Evolutionary conservation across 257 asterid species (phyloP).

Genomic region (Knoxia roxburghii): DNA sequence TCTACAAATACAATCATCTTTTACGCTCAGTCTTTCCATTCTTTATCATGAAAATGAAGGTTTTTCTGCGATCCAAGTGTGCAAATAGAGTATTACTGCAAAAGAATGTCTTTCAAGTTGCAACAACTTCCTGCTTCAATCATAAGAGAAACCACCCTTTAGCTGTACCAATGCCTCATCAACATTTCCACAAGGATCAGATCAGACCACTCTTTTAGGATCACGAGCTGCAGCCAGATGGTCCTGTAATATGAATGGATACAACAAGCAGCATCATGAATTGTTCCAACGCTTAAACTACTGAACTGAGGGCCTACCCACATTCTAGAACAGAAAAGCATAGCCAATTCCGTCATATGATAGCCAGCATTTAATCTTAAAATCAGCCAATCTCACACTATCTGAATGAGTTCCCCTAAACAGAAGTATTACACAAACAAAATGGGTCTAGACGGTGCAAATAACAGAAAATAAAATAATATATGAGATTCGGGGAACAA

Average conservation of each 20-base stretch:
- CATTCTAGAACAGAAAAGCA: background rate
- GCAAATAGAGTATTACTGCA: constrained; percentile 3
- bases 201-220: constrained; percentile 53
- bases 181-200: constrained; percentile 10
- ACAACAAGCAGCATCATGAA: background rate
- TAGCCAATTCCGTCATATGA: background rate
- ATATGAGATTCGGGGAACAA: background rate
- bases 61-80: background rate
- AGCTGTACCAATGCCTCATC: background rate
- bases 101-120: constrained; percentile 9
- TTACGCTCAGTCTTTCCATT: background rate
- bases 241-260: constrained; percentile 53
- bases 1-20: background rate
- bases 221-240: constrained; percentile 93
- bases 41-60: background rate
- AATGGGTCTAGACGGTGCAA: background rate
- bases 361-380: background rate
- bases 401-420: background rate
- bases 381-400: background rate
- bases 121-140: constrained; percentile 11
- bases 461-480: background rate
- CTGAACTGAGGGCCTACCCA: background rate
- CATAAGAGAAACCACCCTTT: background rate
- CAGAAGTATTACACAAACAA: background rate
- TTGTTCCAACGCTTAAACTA: background rate